Base-by-base conservation (phyloP, 2,329 filamentous ascomycete genomes). In the Camillea tinctor region DNA sequence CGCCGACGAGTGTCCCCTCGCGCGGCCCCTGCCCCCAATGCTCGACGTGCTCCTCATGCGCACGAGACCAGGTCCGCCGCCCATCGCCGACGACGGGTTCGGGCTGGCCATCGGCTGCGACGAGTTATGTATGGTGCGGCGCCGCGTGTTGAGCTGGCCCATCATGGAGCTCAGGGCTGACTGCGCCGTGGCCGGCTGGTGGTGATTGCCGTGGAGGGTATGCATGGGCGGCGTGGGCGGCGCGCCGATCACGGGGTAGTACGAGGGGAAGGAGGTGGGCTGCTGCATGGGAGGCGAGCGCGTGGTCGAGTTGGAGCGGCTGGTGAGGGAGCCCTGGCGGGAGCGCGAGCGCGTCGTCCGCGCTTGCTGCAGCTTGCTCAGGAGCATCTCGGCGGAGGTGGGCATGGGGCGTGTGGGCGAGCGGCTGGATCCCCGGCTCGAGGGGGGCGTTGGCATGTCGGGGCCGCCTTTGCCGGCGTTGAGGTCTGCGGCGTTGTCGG, bases 81-180 rank as follows among this genome's bases (percentile, higher is more conserved):
- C n/a, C n/a, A n/a, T 54, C 60, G 44, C 58, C 58, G 36, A 6
- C 36, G 44, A n/a, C 19, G 48, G 30, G 23, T 44, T 40, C 8
- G 21, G 13, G 17, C 68, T 64, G n/a, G n/a, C n/a, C n/a, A n/a
- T 54, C 60, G 44, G 56, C 58, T 11, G 13, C 36, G 44, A n/a
- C 19, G 48, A 22, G 23, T 44, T 40, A 4, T n/a, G 13, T 13
- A 68, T 64, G 48, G 62, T 64, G 60, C 53, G 65, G 7, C 70
- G 69, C n/a, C 73, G 69, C 1, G 72, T 67, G 50, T 76, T 73
- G 13, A 76, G 57, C 49, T 72, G 73, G 59, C 68, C 67, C 66
- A 74, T 72, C 69, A 73, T 73, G 4, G 70, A 67, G 19, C 62
- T 68, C 55, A 76, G 70, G 8, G 72, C 72, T 2, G 71, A 61